Evolutionary conservation across 73 alveolate genomes (phyloP), one percentile per base, ranked within the genome.

Genomic region (Durusdinium trenchii): DNA sequence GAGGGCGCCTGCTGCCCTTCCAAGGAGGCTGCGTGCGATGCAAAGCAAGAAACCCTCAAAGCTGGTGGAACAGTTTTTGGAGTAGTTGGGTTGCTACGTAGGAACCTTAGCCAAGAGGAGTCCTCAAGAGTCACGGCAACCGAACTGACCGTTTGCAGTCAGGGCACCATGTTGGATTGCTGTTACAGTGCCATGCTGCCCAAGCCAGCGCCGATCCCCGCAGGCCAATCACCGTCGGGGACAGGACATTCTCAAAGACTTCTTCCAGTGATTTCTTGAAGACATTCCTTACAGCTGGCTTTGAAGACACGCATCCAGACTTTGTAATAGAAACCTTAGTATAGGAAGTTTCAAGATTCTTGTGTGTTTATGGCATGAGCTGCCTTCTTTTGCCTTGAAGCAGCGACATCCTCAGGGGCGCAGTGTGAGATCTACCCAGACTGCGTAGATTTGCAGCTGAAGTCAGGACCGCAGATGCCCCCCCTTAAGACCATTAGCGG

Each of bases 1-100:
- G 73, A 47, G 75, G 94, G 94, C 51, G 94, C 94, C 23, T 83
- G 94, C 75, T 83, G 94, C 60, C 73, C 84, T 73, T 73, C 84
- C 84, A 73, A 36, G 30, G 52, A 73, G 84, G 84, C 84, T 67
- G 81, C 14, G 81, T 67, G 81, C 18, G 73, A 60, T 60, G 0
- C 30, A 23, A 23, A 32, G 30, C 30, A 60, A 1, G 4, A 32
- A 23, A 60, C 73, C 4, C 4, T 60, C 73, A 23, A 60, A 23
- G n/a, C 18, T 23, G 30, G 30, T 60, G 18, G n/a, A 60, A 32
- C 18, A 32, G 73, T 60, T 60, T 32, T 60, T 60, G n/a, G n/a
- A n/a, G n/a, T n/a, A n/a, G n/a, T n/a, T n/a, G n/a, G n/a, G n/a
- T n/a, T n/a, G n/a, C n/a, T n/a, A n/a, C n/a, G n/a, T n/a, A n/a